phyloP scores from a whole-genome alignment of 176 grass and related monocot species.

The Dactylis glomerata region DNA sequence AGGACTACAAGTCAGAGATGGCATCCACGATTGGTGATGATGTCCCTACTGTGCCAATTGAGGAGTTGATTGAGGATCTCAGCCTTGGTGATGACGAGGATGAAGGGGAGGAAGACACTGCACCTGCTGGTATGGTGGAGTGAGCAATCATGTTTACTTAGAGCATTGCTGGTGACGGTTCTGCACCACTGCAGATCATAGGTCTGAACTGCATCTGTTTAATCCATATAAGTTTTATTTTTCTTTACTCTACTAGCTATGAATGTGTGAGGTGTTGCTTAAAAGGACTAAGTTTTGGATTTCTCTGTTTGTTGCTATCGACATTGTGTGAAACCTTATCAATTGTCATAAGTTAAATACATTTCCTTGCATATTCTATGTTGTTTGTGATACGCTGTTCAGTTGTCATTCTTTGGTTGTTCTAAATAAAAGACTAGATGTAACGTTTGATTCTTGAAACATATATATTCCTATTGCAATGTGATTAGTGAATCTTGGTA shows the following conservation, averaged over 20 bases:
- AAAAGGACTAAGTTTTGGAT: neutral
- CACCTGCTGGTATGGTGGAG: conserved; percentile 35
- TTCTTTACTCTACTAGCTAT: conserved; percentile 1
- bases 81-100: conserved; percentile 49
- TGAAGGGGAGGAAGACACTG: conserved; percentile 1
- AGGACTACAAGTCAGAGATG: conserved; percentile 81
- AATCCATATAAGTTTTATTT: conserved; percentile 11
- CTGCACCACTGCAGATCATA: neutral
- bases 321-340: neutral
- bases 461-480: neutral
- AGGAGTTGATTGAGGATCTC: conserved; percentile 74
- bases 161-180: neutral
- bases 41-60: conserved; percentile 58
- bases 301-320: neutral
- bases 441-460: neutral
- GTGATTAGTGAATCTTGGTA: neutral
- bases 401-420: neutral
- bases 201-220: conserved; percentile 12
- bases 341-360: neutral
- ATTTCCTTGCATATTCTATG: neutral
- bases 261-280: conserved; percentile 15
- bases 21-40: conserved; percentile 76
- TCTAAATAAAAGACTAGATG: neutral
- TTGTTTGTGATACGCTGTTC: conserved; percentile 15
- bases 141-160: neutral